Percentiles rank a stretch among this genome's conserved stretches.
Conservation (phyloP, 177 flowering plant genomes). For the Vitis hybrid region DNA sequence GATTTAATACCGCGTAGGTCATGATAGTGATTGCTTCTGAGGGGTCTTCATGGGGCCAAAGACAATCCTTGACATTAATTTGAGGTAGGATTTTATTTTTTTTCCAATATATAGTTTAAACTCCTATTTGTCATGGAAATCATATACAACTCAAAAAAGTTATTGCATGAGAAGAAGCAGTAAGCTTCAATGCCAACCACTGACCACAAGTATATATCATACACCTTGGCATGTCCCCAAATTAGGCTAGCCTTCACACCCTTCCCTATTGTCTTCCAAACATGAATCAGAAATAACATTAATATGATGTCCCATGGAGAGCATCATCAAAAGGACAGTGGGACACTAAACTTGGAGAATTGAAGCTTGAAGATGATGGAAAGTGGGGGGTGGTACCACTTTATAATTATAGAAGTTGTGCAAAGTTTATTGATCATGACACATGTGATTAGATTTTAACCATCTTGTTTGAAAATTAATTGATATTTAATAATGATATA, state of each 20-base stretch:
- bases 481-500: neutral
- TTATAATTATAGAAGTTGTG: neutral
- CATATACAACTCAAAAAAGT: neutral
- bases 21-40: too few relatives aligned
- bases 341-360: neutral
- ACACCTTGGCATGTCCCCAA: neutral
- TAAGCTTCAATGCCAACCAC: neutral
- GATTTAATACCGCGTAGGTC: too few relatives aligned
- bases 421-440: neutral
- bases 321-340: neutral
- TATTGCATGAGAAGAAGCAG: conserved; percentile 1
- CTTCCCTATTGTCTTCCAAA: conserved; percentile 1
- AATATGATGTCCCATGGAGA: neutral
- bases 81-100: too few relatives aligned
- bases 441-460: neutral
- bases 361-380: neutral
- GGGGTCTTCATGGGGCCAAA: too few relatives aligned
- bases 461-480: too few relatives aligned
- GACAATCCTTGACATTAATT: too few relatives aligned
- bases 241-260: neutral
- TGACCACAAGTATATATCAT: neutral
- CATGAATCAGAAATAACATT: neutral
- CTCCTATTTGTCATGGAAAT: too few relatives aligned
- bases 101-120: too few relatives aligned
- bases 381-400: neutral